Evolutionary conservation across 2,329 filamentous ascomycete genomes (phyloP).

Genomic region (Nectriaceae sp.): DNA sequence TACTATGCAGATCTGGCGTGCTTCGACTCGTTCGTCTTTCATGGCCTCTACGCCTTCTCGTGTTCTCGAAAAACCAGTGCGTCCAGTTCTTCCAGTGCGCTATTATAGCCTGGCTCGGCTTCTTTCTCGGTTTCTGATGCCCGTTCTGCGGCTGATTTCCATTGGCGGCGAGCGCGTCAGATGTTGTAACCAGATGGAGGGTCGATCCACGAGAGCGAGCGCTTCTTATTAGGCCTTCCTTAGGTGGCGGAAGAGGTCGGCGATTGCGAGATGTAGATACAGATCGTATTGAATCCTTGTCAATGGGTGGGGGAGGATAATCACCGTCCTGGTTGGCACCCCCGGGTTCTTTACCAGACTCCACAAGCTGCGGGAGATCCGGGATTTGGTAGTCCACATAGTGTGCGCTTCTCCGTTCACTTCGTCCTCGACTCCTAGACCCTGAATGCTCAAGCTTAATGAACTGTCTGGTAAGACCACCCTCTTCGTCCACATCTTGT

Average conservation of each 20-base stretch:
- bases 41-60: slow-evolving; percentile 50
- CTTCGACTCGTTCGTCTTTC: slow-evolving; percentile 57
- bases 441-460: slow-evolving; percentile 43
- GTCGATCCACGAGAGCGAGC: slow-evolving; percentile 80
- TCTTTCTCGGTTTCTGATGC: slow-evolving; percentile 53
- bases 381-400: slow-evolving; percentile 64
- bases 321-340: slow-evolving; percentile 46
- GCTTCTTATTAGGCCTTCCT: slow-evolving; percentile 70
- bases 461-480: slow-evolving; percentile 50
- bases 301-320: slow-evolving; percentile 69
- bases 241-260: slow-evolving; percentile 78
- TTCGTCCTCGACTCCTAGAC: slow-evolving; percentile 73
- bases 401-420: slow-evolving; percentile 72
- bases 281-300: slow-evolving; percentile 77
- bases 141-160: slow-evolving; percentile 30
- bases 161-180: slow-evolving; percentile 47
- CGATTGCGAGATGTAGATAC: slow-evolving; percentile 76
- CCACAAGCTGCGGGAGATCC: slow-evolving; percentile 77
- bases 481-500: slow-evolving; percentile 78
- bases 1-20: slow-evolving; percentile 58
- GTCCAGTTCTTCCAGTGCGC: slow-evolving; percentile 66
- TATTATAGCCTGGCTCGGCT: slow-evolving; percentile 60
- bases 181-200: slow-evolving; percentile 77
- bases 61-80: slow-evolving; percentile 63
- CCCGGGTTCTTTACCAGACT: slow-evolving; percentile 51